Base-by-base conservation (phyloP, 768 basidiomycete species). In the Rhodotorula toruloides region DNA sequence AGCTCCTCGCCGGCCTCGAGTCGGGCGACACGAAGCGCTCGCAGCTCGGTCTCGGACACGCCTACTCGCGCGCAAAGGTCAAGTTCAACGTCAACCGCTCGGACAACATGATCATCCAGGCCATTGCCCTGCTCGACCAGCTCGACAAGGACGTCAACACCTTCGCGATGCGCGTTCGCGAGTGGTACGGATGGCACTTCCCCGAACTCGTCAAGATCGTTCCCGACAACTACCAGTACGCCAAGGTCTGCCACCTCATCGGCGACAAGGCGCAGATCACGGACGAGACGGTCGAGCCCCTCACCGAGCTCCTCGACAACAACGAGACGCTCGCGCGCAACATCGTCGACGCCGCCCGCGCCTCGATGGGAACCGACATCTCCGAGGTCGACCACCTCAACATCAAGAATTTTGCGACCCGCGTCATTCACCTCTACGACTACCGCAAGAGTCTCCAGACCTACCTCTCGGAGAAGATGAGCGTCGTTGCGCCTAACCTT, bases 151-250 rank as follows among this genome's bases (percentile, higher is more conserved):
- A 98, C 80, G 89, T 98, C 77, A 98, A 98, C 81, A 85, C 93
- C 37, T 97, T 98, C 78, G 88, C 92, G 27, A 98, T 98, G 94
- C 89, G 94, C 40, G 86, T 96, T 56, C 84, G 94, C 74, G 94
- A 98, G 78, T 98, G 94, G 94, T 98, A 98, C 78, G 94, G 94
- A 12, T 97, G 93, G 81, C 94, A 97, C 78, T 98, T 96, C 82
- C 94, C 94, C 44, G 94, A 98, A 79, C 88, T 97, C 72, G 84
- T 94, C 80, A 87, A 84, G 68, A 82, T 98, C 76, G 91, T 97
- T 1, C 85, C 92, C 61, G 94, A 97, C 79, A 94, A 96, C 77
- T 86, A 90, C 79, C 86, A 89, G 76, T 98, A 96, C 77, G 92
- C 93, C n/a, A 83, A 82, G 22, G 83, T 86, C 22, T 89, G 85